Conservation (phyloP, 2,329 filamentous ascomycete genomes). For the Lachnellula suecica region DNA sequence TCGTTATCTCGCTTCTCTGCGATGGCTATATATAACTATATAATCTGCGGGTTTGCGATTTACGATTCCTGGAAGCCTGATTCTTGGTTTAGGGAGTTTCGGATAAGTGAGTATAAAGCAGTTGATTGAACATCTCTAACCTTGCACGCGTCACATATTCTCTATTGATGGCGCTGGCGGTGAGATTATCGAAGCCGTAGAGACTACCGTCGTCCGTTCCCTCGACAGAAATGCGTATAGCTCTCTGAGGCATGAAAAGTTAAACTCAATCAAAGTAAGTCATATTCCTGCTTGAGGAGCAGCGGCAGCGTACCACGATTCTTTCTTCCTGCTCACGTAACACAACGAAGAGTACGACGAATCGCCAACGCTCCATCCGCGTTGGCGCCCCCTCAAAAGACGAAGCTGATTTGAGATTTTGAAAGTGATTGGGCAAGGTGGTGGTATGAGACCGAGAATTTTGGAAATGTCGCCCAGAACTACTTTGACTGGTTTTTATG, state of each 20-base stretch:
- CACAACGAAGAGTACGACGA: background rate
- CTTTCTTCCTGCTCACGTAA: background rate
- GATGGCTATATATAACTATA: too few species aligned
- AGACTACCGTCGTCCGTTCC: background rate
- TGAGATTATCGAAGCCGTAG: background rate
- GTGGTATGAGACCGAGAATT: background rate
- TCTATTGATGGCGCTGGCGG: background rate
- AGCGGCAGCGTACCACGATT: background rate
- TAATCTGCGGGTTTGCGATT: too few species aligned
- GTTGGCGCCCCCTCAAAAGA: background rate
- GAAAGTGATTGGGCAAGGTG: too few species aligned
- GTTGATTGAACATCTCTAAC: too few species aligned
- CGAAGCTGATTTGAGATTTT: too few species aligned
- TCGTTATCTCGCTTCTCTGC: too few species aligned
- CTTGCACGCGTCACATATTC: too few species aligned
- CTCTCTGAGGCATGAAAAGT: background rate
- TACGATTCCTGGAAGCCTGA: too few species aligned
- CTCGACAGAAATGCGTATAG: background rate
- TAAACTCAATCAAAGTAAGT: background rate
- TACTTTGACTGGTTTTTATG: slow-evolving; percentile 1
- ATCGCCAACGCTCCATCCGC: background rate
- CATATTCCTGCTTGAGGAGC: background rate
- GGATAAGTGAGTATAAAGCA: too few species aligned
- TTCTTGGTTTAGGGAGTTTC: too few species aligned
- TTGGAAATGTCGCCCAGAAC: background rate